Evolutionary conservation across 345 rosid genomes (phyloP), one percentile per base, ranked within the genome.

Genomic region (Dimocarpus longan): DNA sequence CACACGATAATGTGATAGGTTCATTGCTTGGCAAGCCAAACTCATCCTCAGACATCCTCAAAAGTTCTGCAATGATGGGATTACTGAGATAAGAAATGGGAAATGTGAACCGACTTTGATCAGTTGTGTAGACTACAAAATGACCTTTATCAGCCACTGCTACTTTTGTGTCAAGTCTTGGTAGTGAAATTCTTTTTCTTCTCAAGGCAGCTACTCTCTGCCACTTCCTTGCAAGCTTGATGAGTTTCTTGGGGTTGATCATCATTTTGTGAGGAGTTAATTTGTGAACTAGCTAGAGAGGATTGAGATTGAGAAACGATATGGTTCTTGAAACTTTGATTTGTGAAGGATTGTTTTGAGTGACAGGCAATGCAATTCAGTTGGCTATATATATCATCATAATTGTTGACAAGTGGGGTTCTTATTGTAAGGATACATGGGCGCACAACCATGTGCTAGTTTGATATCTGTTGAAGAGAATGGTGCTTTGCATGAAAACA

Each of bases 401-500:
- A 10, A 3, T 48, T 12, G 12, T 72, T 57, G 6, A 44, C 76
- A 72, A 10, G 32, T 24, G 10, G 77, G 77, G 37, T 48, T 59
- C 62, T 21, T 10, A 28, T 39, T 75, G 46, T 46, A 26, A 63
- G 62, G 62, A 4, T 64, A 18, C 43, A 63, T 63, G 70, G 70
- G 70, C 18, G 70, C 78, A 75, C 13, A 65, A 16, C 11, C 68
- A 60, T 13, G 77, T 60, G 68, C 6, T 73, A 52, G 13, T 52
- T 52, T 52, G 57, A 52, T 56, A 16, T 57, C n/a, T 57, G 10
- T 57, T 19, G 24, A 57, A 6, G 24, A 57, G 63, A 19, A 57
- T 18, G 24, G 24, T 5, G 63, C 18, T 59, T 19, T 59, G 21
- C 24, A 59, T 59, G 62, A 57, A 19, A 19, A 22, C 22, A 4